phyloP scores from a whole-genome alignment of 164 flowering plant genomes.

The Annona cherimola region DNA sequence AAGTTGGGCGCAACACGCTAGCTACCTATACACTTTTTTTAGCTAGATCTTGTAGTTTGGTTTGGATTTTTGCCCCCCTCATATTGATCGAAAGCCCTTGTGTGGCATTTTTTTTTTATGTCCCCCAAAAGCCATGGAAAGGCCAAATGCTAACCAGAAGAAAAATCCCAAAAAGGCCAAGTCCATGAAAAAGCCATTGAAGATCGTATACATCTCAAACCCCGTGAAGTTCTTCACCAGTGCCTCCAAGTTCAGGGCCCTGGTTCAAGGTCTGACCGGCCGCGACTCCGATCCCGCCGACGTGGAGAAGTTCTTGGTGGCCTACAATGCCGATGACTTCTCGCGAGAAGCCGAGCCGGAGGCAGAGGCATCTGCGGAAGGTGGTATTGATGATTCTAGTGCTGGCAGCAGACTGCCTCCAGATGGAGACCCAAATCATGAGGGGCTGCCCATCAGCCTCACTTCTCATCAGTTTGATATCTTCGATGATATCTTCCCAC shows the following conservation, averaged over 20 bases:
- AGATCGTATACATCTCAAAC: constrained; percentile 75
- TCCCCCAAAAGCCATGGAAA: neutral
- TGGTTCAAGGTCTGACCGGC: constrained; percentile 86
- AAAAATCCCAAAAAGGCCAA: neutral
- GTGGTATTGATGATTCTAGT: neutral
- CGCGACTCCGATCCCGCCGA: constrained; percentile 10
- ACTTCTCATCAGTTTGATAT: constrained; percentile 14
- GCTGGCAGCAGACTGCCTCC: neutral
- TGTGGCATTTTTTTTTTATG: too few relatives aligned
- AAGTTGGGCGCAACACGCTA: neutral
- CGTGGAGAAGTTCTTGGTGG: constrained; percentile 1
- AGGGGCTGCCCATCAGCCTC: constrained; percentile 11
- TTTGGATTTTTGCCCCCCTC: neutral
- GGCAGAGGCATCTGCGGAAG: neutral
- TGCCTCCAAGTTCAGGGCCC: constrained; percentile 58
- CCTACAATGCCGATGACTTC: neutral
- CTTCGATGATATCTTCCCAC: constrained; percentile 26
- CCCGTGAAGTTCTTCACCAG: constrained; percentile 78
- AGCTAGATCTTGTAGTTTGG: neutral
- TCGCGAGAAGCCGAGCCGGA: constrained; percentile 3
- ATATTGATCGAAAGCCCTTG: neutral
- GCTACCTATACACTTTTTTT: neutral
- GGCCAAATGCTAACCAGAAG: neutral
- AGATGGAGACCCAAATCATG: neutral
- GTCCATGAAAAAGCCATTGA: constrained; percentile 22